Base-by-base conservation (phyloP, 2,329 filamentous ascomycete genomes). In the Xylariaceae sp. region DNA sequence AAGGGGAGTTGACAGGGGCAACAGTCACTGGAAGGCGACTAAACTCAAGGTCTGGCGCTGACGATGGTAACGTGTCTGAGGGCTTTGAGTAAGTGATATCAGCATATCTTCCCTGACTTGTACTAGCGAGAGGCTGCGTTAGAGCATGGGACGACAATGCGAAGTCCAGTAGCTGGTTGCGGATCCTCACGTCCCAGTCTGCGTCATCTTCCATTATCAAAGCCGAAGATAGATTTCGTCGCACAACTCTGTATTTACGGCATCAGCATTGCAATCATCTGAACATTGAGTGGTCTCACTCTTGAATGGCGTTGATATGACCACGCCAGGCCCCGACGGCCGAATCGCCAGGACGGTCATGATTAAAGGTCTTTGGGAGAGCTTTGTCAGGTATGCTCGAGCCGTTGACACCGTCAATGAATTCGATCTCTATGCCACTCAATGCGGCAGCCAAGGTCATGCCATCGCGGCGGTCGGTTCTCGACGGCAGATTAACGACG, bases 131-230 rank as follows among this genome's bases (percentile, higher is more conserved):
- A 11, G 62, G 63, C 28, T 63, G 62, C 17, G 61, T 59, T 41
- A 66, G 54, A 21, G 60, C 50, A 23, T 53, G 63, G 1, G 63
- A 44, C 1, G 62, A 53, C 9, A 47, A 33, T 4, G 69, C 70
- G 39, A 71, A 69, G 54, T 67, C 56, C 7, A 52, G 65, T 9
- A 80, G 70, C 58, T 80, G 78, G 5, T 69, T 58, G 31, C 74
- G 74, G 14, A 81, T 66, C 2, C 68, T 66, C 16, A 80, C 69
- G 51, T 81, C 78, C 78, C 78, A 80, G 62, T 80, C 78, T 12
- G 73, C 72, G 51, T 81, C 78, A 55, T 81, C 78, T 67, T 81
- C 78, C 26, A 80, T 64, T 28, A 79, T 77, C 2, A 80, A 65
- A 3, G 77, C 76, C 0, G 74, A 73, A 2, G 61, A 53, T 11